phyloP scores from a whole-genome alignment of 2,329 filamentous ascomycete species.

The Macroventuria anomochaeta region DNA sequence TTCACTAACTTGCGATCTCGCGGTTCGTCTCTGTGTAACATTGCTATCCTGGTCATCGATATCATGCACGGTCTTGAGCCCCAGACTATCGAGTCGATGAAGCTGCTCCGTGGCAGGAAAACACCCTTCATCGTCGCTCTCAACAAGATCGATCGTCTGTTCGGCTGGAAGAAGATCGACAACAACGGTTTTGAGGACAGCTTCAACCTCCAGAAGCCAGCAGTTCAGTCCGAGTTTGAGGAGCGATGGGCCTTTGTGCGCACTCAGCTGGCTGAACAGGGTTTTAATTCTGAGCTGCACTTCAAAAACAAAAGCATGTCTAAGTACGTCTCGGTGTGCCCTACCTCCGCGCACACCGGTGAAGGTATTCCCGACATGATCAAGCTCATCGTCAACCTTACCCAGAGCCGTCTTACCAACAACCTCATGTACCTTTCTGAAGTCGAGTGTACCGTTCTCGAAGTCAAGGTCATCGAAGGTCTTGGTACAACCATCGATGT shows the following conservation, averaged over 20 bases:
- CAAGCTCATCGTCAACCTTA: conserved; percentile 89
- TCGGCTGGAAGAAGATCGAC: conserved; percentile 97
- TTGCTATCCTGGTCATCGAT: conserved; percentile 97
- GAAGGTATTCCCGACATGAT: conserved; percentile 99
- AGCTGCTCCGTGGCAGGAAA: conserved; percentile 86
- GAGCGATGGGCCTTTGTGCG: conserved; percentile 91
- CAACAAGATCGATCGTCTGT: conserved; percentile 99
- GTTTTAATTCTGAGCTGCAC: conserved; percentile 96
- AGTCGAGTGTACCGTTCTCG: conserved; percentile 95
- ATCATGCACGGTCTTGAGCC: conserved; percentile 99
- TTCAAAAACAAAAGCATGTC: conserved; percentile 99
- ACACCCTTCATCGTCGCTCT: conserved; percentile 98
- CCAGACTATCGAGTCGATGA: conserved; percentile 97
- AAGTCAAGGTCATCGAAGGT: conserved; percentile 99
- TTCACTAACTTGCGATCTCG: conserved; percentile 97
- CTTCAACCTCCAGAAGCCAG: conserved; percentile 86
- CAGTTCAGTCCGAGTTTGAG: conserved; percentile 91
- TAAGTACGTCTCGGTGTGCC: conserved; percentile 91
- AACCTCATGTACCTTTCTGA: conserved; percentile 98
- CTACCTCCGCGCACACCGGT: conserved; percentile 97
- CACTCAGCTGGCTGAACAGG: conserved; percentile 91
- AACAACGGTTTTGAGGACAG: conserved; percentile 98
- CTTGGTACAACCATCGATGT: conserved; percentile 99
- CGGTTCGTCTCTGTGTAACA: conserved; percentile 98
- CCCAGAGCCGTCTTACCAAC: conserved; percentile 96